Percentiles rank a stretch among this genome's conserved stretches.
Evolutionary conservation across 176 grass and related monocot species (phyloP).

Genomic region (Musa schizocarpa): DNA sequence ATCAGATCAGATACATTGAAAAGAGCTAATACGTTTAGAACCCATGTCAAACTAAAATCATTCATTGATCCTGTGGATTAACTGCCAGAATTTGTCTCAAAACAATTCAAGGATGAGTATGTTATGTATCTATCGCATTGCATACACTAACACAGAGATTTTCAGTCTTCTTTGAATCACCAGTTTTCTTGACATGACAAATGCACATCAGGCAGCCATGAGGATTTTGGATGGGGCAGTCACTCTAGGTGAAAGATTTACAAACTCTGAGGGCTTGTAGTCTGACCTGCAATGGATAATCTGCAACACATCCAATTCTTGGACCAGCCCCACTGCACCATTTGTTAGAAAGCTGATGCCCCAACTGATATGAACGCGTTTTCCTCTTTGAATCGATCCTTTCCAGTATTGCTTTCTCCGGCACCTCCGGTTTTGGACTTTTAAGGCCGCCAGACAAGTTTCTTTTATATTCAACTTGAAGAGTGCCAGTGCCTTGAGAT

Average conservation of each 20-base stretch:
- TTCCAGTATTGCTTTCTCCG: slow-evolving; percentile 50
- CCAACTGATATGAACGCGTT: slow-evolving; percentile 71
- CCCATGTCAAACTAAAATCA: no score
- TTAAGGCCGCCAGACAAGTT: slow-evolving; percentile 70
- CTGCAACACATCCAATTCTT: slow-evolving; percentile 80
- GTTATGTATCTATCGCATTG: no score
- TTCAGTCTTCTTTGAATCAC: no score
- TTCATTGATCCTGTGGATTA: no score
- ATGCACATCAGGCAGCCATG: no score
- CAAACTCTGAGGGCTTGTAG: slow-evolving; percentile 68
- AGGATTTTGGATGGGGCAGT: no score
- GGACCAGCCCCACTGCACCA: slow-evolving; percentile 86
- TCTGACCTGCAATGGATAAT: slow-evolving; percentile 68
- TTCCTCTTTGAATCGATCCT: slow-evolving; percentile 66
- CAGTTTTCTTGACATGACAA: no score
- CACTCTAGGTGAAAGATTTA: slow-evolving; percentile 52
- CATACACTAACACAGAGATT: no score
- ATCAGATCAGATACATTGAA: no score
- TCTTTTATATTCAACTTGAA: slow-evolving; percentile 49
- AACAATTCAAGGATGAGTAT: no score
- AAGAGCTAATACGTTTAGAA: no score
- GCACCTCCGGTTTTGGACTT: slow-evolving; percentile 42
- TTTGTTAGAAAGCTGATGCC: slow-evolving; percentile 60
- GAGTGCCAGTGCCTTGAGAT: background rate
- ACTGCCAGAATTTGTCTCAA: no score